phyloP scores from a whole-genome alignment of 1,284 basidiomycete species.

The Thelephora terrestris region DNA sequence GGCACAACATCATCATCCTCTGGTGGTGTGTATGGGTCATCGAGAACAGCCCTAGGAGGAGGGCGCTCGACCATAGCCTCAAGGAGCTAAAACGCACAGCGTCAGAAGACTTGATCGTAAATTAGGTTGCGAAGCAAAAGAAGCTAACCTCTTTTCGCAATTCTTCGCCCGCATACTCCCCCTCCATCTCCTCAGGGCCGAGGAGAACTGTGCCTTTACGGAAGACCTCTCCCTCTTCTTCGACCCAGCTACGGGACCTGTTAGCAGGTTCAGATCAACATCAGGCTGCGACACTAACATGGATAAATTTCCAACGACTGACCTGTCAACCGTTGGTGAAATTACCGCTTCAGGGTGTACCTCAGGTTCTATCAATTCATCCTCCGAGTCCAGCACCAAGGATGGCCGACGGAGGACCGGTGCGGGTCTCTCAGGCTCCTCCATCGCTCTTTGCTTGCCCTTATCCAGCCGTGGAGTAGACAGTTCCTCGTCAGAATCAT shows the following conservation, averaged over 20 bases:
- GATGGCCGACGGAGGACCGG: constrained; percentile 66
- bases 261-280: neutral
- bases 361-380: constrained; percentile 43
- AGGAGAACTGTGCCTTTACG: constrained; percentile 75
- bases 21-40: constrained; percentile 36
- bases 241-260: constrained; percentile 71
- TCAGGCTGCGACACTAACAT: neutral
- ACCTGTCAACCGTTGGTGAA: neutral
- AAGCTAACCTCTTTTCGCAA: constrained; percentile 67
- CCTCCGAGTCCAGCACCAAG: constrained; percentile 47
- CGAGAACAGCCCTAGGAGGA: constrained; percentile 44
- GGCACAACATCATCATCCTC: constrained; percentile 21
- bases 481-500: constrained; percentile 26
- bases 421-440: constrained; percentile 54
- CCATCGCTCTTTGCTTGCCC: constrained; percentile 60
- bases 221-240: constrained; percentile 89
- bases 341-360: constrained; percentile 13
- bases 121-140: neutral
- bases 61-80: constrained; percentile 56
- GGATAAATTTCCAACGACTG: neutral
- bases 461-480: constrained; percentile 62
- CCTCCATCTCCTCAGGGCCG: constrained; percentile 78
- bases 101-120: no score
- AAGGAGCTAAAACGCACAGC: constrained; percentile 28
- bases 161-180: constrained; percentile 75